Base-by-base conservation (phyloP, 257 asterid genomes). In the Ehretia macrophylla region DNA sequence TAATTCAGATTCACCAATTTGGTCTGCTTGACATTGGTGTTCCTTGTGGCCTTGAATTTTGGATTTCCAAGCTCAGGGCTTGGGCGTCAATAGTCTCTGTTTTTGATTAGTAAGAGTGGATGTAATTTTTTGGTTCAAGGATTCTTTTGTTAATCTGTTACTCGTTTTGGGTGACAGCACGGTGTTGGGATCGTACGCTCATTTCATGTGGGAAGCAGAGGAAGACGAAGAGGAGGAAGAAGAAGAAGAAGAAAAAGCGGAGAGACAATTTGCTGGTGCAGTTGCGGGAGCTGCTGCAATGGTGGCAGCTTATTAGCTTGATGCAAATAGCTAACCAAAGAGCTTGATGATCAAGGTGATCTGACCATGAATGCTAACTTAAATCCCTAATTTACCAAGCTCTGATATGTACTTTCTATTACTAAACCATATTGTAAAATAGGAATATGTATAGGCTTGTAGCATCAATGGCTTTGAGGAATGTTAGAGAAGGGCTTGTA, bases 181-280 rank as follows among this genome's bases (percentile, higher is more conserved):
- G 72, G 75, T 88, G 59, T 56, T 85, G 80, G 96, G 95, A 49
- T 83, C 95, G 1, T 88, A 81, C 55, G 92, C 92, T 1, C 78
- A 62, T 48, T 88, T 88, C 58, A 40, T 88, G 85, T 88, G 96
- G 96, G 87, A 85, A 66, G 73, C 79, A 1, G 89, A 69, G 17
- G 88, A 62, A 5, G 82, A 68, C 0, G 72, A 75, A 10, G 75
- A 66, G 0, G 73, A 67, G 0, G 76, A 61, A 8, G 67, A 21
- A 6, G 63, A 68, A 20, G 55, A 27, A 27, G 35, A 3, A 27
- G 35, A 3, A 42, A 10, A 4, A 42, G 47, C 16, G 47, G 47
- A 42, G 4, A 27, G 12, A 3, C 14, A 59, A 9, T 64, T 13
- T n/a, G 64, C 5, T 5, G 57, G 46, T 11, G 45, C 57, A 51